A percentile compares a stretch with the other conserved stretches of the same genome.
These are phyloP conservation scores for Phytophthora uliginosa DNA, from an alignment of 352 stramenopile species.

Conservation along the genomic window DNA sequence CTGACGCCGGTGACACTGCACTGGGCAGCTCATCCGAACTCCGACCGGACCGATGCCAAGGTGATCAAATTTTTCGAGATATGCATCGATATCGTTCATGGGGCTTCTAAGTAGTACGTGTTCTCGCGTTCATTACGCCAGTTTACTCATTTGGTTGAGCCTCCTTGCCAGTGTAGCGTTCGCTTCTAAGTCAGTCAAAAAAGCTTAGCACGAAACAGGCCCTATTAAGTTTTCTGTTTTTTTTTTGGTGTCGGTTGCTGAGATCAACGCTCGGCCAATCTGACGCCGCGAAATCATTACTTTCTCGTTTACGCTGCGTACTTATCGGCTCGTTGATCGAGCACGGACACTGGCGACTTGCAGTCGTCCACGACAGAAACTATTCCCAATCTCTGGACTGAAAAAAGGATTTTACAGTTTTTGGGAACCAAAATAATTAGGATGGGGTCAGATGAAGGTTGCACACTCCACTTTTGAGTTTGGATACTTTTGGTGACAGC, in stretches of 20 bases:
- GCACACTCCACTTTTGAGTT: constrained; percentile 2
- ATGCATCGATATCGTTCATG: neutral
- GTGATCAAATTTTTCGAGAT: neutral
- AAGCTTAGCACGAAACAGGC: too few species aligned
- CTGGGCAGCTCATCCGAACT: neutral
- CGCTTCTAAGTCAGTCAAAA: neutral
- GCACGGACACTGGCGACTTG: neutral
- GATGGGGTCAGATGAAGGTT: constrained; percentile 12
- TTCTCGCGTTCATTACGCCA: too few species aligned
- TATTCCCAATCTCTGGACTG: constrained; percentile 14
- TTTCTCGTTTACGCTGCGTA: neutral
- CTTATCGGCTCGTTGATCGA: neutral
- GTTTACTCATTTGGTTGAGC: too few species aligned
- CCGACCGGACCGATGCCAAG: neutral
- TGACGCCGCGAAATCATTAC: neutral
- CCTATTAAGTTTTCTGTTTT: too few species aligned
- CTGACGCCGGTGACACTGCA: neutral
- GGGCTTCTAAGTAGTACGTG: neutral
- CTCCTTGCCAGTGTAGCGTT: too few species aligned
- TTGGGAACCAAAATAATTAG: constrained; percentile 3
- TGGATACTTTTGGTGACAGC: constrained; percentile 32
- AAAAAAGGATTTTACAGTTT: constrained; percentile 34
- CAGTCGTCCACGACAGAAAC: constrained; percentile 1
- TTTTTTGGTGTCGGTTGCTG: neutral
- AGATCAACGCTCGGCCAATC: neutral